Evolutionary conservation across 2,329 filamentous ascomycete species (phyloP), one percentile per base, ranked within the genome.

Genomic region (Volutella citrinella): DNA sequence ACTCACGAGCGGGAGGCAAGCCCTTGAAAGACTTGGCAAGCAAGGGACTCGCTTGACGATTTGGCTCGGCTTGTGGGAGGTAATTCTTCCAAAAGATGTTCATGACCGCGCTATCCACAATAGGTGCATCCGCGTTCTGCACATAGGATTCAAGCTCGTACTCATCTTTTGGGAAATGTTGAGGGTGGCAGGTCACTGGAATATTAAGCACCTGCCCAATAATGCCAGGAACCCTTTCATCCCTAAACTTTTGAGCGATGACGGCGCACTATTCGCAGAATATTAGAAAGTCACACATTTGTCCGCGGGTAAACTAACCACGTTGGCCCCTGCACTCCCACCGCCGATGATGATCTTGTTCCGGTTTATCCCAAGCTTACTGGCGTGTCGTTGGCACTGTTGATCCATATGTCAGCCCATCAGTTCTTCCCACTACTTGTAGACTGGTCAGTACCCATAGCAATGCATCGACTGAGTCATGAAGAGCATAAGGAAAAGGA

Each of bases 171-270:
- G 36, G 36, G 17, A 39, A 39, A 13, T 39, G 36, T 12, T 35
- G 27, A 20, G 36, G 36, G 11, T 39, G 36, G 10, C 36, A 39
- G 6, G 36, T 39, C 5, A 39, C 36, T 4, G 36, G 36, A 18
- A 39, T 39, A 11, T 39, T 39, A 14, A 39, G 36, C 5, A 39
- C 16, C 14, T 39, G 36, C 3, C 36, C 36, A 9, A 39, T 29
- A 7, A 39, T 29, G 2, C 36, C 36, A 2, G 23, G 22, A 11
- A 24, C 20, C 4, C 28, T 28, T 19, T 32, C 13, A 9, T 39
- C 24, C 9, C 24, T 16, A 6, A 20, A 16, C 6, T 18, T 21
- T 17, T 32, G 17, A 10, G 36, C n/a, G 7, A 39, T 7, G 7
- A 13, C 36, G 3, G 36, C 28, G 15, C 8, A 14, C 36, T 39